A percentile compares a stretch with the other conserved stretches of the same genome.
phyloP scores from a whole-genome alignment of 495 filamentous ascomycete genomes.

The Penicillium salamii region DNA sequence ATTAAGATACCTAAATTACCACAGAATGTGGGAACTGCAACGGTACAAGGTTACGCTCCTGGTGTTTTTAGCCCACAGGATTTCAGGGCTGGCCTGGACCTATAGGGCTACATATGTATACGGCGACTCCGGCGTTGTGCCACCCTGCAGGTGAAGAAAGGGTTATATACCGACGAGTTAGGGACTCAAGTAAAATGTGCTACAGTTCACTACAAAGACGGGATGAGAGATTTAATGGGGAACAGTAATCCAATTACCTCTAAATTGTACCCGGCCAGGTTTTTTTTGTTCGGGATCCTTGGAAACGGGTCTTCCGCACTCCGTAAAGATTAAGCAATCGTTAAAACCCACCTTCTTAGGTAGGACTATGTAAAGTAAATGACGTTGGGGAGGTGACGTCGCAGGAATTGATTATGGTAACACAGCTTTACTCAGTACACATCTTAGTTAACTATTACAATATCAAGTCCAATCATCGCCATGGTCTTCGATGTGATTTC shows the following conservation, averaged over 20 bases:
- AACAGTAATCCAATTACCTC: no score
- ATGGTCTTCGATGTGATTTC: not conserved
- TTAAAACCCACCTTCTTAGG: no score
- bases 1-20: not conserved
- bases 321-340: slow-evolving; percentile 25
- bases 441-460: no score
- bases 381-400: slow-evolving; percentile 3
- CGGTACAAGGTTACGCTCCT: slow-evolving; percentile 3
- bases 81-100: not conserved
- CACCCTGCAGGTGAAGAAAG: not conserved
- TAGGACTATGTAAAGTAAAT: no score
- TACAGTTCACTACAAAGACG: no score
- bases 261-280: not conserved
- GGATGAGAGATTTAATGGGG: slow-evolving; percentile 25
- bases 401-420: not conserved
- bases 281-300: slow-evolving; percentile 18
- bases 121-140: slow-evolving; percentile 6
- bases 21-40: slow-evolving; percentile 8
- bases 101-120: slow-evolving; percentile 10
- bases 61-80: not conserved
- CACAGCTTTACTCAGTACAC: no score
- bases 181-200: no score
- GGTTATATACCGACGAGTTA: no score
- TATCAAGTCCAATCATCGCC: no score
- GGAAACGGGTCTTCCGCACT: slow-evolving; percentile 28